phyloP scores from a whole-genome alignment of 129 eudicot genomes.

The Saposhnikovia divaricata region DNA sequence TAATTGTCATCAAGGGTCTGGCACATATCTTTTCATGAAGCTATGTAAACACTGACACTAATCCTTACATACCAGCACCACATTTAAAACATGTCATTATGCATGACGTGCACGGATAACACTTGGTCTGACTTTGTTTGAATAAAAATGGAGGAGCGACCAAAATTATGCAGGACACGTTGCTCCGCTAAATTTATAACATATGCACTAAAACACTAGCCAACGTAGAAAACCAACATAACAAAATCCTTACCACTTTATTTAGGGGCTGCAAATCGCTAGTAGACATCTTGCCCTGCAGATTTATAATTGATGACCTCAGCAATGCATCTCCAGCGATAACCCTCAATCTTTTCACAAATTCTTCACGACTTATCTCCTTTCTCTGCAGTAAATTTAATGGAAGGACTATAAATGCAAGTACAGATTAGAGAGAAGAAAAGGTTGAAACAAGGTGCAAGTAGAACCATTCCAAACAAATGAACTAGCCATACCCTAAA shows the following conservation, averaged over 20 bases:
- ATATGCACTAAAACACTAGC: neutral
- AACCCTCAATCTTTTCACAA: conserved; percentile 30
- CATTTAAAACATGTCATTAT: neutral
- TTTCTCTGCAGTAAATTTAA: conserved; percentile 16
- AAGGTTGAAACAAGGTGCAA: neutral
- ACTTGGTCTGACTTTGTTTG: neutral
- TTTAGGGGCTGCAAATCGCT: neutral
- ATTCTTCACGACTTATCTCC: conserved; percentile 33
- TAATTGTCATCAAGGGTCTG: neutral
- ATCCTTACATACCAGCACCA: neutral
- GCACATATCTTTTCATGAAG: neutral
- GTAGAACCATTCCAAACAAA: neutral
- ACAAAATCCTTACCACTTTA: neutral
- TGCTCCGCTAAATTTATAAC: neutral
- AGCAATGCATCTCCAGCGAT: conserved; percentile 32
- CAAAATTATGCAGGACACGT: neutral
- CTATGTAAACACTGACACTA: neutral
- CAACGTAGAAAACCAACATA: neutral
- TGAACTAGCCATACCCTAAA: conserved; percentile 26
- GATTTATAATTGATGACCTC: conserved; percentile 21
- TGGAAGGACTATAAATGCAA: neutral
- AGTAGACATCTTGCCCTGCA: conserved; percentile 25
- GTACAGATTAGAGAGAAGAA: neutral
- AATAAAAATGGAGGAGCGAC: neutral
- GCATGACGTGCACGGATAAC: neutral